phyloP scores from a whole-genome alignment of 169 alveolate species.

The Plasmodium sp. region DNA sequence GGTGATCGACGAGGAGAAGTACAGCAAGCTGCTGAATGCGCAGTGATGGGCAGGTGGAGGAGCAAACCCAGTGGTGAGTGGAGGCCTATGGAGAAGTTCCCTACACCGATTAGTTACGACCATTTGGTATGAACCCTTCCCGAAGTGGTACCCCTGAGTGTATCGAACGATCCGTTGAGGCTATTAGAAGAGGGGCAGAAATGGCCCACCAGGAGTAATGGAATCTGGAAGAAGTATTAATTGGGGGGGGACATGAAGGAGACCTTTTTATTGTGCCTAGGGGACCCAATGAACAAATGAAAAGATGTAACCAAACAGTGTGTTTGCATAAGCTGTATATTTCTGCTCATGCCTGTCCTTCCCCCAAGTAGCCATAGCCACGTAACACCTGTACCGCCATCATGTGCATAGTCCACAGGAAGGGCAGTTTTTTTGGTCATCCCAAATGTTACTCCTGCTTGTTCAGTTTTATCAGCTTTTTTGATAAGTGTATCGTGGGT shows the following conservation, averaged over 20 bases:
- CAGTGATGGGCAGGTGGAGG: background rate
- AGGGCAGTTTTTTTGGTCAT: background rate
- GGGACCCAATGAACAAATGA: background rate
- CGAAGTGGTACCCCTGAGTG: background rate
- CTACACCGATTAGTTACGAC: background rate
- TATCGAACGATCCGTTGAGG: background rate
- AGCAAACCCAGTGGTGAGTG: background rate
- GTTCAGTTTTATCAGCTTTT: background rate
- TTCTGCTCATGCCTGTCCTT: background rate
- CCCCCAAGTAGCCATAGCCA: background rate
- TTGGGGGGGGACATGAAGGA: background rate
- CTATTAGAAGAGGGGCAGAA: background rate
- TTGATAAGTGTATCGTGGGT: background rate
- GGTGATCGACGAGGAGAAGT: constrained; percentile 39
- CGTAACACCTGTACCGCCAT: background rate
- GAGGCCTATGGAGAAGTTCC: background rate
- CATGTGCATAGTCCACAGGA: background rate
- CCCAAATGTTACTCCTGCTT: background rate
- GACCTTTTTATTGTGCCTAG: background rate
- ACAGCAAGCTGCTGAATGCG: constrained; percentile 15
- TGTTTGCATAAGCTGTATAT: background rate
- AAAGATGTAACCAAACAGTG: background rate
- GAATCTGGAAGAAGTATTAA: background rate
- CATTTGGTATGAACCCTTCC: background rate
- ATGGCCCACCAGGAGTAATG: background rate